Evolutionary conservation across 2,329 filamentous ascomycete genomes (phyloP), one percentile per base, ranked within the genome.

Genomic region (Sclerotinia minor): DNA sequence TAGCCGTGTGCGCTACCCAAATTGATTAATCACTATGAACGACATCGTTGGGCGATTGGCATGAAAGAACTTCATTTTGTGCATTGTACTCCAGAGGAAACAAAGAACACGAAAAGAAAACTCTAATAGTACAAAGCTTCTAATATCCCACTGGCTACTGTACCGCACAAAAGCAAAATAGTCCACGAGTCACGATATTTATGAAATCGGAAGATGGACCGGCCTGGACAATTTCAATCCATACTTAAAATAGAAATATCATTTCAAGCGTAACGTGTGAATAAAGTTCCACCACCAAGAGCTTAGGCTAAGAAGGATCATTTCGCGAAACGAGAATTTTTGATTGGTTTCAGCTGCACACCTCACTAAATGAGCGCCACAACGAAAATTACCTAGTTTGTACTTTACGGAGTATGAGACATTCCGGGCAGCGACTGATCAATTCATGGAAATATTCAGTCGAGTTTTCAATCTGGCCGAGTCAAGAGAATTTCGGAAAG

Each of bases 281-380:
- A 61, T 61, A 61, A 35, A 49, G 44, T 61, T 61, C 29, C 38
- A 29, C 45, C 15, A n/a, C 19, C 26, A n/a, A 26, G 50, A 26
- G 29, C 24, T 38, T 19, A 50, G 38, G 8, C 45, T 15, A 3
- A 17, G 5, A 38, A 21, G 21, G 44, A 26, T 50, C n/a, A 61
- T 4, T 38, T 50, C 17, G 45, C 45, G 21, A 29, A 32, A 50
- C n/a, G 32, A n/a, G 2, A 41, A 13, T 38, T 50, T 63, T 21
- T 50, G n/a, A 63, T 63, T 50, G 59, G 45, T 63, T 63, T 50
- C 59, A 63, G 59, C 59, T 50, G 59, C 50, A n/a, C 29, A 63
- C 21, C 38, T 52, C 3, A 50, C 59, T 38, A 63, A 29, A 8
- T 50, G 29, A 61, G 50, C 45, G 29, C 45, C 59, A 61, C 59